Base-by-base conservation (phyloP, 139 green algal genomes). In the Chlamydomonas sphaeroides region DNA sequence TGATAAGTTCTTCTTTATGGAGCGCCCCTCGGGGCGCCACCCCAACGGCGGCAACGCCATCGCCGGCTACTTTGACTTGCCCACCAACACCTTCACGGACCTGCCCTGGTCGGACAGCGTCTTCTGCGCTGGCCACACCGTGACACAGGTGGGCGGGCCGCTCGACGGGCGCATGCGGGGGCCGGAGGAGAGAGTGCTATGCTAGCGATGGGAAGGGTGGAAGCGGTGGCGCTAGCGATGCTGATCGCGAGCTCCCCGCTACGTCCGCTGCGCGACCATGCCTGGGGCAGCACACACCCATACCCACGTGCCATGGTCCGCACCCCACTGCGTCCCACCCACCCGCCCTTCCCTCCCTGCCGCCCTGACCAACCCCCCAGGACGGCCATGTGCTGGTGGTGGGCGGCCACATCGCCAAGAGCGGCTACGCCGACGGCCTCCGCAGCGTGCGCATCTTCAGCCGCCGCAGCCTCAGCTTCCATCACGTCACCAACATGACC, bases 1-100 rank as follows among this genome's bases (percentile, higher is more conserved):
- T 1, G 76, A 86, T 17, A 73, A 79, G 33, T 86, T 76, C 36
- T 86, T 86, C n/a, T 86, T 86, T 71, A 86, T 86, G 80, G 80
- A 86, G 48, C 80, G 80, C 0, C 80, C 80, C 80, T 72, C 49
- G 26, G 86, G 86, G 49, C 78, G 85, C 21, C 86, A 90, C 68
- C 86, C 86, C 1, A 80, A 90, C 42, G 33, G 42, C 5, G 63
- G 39, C 49, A 35, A 32, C 14, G 61, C 53, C 61, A 90, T 90
- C 35, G 70, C 51, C 1, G 80, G 80, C 5, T 81, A 68, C 49
- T 86, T 66, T 35, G 70, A 86, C 63, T 65, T 68, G 35, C 14
- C 74, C 10, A 63, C 36, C 3, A 72, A 81, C 70, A 67, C 38
- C 6, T 86, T 86, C 30, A 74, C 35, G 7, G 81, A 86, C 71